Conservation (phyloP, 768 basidiomycete genomes). For the Pisolithus microcarpus region DNA sequence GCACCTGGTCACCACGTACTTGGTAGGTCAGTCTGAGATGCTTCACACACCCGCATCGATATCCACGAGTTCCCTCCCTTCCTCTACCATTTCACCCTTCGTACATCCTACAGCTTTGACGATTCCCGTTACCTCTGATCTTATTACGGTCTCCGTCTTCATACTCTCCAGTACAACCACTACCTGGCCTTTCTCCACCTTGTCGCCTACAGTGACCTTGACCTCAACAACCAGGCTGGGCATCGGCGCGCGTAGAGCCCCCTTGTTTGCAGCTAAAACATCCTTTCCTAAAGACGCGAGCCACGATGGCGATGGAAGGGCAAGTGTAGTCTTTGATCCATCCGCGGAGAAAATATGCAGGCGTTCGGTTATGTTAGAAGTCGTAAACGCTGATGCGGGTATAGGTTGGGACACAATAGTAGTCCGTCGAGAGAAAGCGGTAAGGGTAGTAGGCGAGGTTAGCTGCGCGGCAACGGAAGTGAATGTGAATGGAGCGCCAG, state of each 20-base stretch:
- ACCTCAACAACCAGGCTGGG: slow-evolving; percentile 92
- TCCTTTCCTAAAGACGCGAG: slow-evolving; percentile 59
- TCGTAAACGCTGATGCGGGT: slow-evolving; percentile 46
- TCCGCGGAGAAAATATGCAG: slow-evolving; percentile 62
- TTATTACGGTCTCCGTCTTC: slow-evolving; percentile 92
- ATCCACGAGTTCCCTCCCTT: slow-evolving; percentile 71
- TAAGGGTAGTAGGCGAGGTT: slow-evolving; percentile 46
- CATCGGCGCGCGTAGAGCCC: slow-evolving; percentile 78
- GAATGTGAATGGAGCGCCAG: slow-evolving; percentile 31
- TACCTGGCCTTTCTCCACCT: slow-evolving; percentile 72
- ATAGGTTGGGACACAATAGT: slow-evolving; percentile 72
- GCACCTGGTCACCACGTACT: no score
- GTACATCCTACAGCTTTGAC: slow-evolving; percentile 67
- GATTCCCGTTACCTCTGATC: slow-evolving; percentile 60
- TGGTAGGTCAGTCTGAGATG: no score
- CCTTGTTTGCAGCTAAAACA: slow-evolving; percentile 45
- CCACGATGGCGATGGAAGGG: slow-evolving; percentile 68
- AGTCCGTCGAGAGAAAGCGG: slow-evolving; percentile 42
- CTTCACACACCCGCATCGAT: slow-evolving; percentile 39
- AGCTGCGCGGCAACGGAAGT: slow-evolving; percentile 50
- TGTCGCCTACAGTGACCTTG: slow-evolving; percentile 67
- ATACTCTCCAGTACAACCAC: slow-evolving; percentile 89
- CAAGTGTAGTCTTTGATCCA: slow-evolving; percentile 57
- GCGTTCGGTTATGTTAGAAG: slow-evolving; percentile 57
- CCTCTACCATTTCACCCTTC: slow-evolving; percentile 89